Conservation (phyloP, 2,329 filamentous ascomycete species). For the Sporothrix inflata region DNA sequence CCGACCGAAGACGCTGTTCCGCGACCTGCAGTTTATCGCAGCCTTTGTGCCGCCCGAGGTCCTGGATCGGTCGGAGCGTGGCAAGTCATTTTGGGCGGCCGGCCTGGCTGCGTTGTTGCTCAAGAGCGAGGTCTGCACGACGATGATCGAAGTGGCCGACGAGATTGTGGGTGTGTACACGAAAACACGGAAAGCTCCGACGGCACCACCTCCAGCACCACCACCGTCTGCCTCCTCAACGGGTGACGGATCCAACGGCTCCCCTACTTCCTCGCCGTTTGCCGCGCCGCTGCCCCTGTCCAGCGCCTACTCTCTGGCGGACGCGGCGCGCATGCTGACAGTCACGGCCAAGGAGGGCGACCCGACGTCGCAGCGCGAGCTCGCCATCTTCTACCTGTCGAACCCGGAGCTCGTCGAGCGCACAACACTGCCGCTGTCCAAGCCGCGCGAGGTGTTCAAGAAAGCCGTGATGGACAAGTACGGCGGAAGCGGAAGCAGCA, state of each 20-base stretch:
- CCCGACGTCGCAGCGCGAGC: slow-evolving; percentile 84
- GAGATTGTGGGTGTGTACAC: slow-evolving; percentile 64
- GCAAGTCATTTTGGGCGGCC: slow-evolving; percentile 88
- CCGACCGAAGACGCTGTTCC: slow-evolving; percentile 78
- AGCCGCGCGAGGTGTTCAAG: slow-evolving; percentile 87
- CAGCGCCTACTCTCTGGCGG: slow-evolving; percentile 69
- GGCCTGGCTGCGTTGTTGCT: slow-evolving; percentile 84
- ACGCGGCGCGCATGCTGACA: slow-evolving; percentile 86
- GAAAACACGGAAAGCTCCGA: slow-evolving; percentile 45
- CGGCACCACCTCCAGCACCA: slow-evolving; percentile 30
- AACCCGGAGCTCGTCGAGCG: slow-evolving; percentile 83
- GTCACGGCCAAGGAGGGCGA: slow-evolving; percentile 94
- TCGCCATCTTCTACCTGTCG: slow-evolving; percentile 90
- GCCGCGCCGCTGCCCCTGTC: slow-evolving; percentile 39
- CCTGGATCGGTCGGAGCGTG: slow-evolving; percentile 64
- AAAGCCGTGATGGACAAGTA: slow-evolving; percentile 78
- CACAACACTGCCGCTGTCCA: slow-evolving; percentile 80
- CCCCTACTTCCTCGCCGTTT: slow-evolving; percentile 27
- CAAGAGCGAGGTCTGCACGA: slow-evolving; percentile 84
- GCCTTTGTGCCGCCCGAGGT: slow-evolving; percentile 64
- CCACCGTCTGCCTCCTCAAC: slow-evolving; percentile 21
- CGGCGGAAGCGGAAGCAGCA: slow-evolving; percentile 37
- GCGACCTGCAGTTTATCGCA: slow-evolving; percentile 76
- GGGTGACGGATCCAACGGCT: not conserved
- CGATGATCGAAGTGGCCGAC: slow-evolving; percentile 68